Percentiles rank a stretch among this genome's conserved stretches.
Evolutionary conservation across 805 yeast genomes (phyloP).

Genomic region (Metschnikowia lochheadii): DNA sequence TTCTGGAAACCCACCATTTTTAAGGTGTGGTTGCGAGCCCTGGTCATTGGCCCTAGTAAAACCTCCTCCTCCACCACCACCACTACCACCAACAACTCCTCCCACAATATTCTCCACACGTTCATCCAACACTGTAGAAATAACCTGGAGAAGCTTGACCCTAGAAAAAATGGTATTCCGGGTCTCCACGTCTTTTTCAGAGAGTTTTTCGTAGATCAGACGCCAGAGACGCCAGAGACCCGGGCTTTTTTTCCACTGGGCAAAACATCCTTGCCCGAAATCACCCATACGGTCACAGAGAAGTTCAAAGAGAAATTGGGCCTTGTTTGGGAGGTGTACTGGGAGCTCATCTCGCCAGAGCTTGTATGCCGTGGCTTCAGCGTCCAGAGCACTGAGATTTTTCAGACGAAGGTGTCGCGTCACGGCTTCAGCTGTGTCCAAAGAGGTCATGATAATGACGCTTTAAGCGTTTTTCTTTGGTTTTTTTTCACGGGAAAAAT

Average conservation of each 20-base stretch:
- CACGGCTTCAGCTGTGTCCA: constrained; percentile 39
- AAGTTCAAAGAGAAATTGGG: constrained; percentile 53
- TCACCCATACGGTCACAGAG: constrained; percentile 59
- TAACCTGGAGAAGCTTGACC: constrained; percentile 20
- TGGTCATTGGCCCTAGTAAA: background rate
- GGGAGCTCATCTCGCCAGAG: constrained; percentile 30
- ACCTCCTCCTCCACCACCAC: too few species aligned
- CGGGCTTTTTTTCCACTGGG: constrained; percentile 39
- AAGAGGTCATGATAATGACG: background rate
- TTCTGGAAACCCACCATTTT: too few species aligned
- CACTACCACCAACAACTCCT: too few species aligned
- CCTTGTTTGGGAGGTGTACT: constrained; percentile 52
- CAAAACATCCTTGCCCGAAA: constrained; percentile 30
- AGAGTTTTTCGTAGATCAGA: constrained; percentile 33
- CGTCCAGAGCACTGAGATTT: constrained; percentile 38
- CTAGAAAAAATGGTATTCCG: constrained; percentile 42
- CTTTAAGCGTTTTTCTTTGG: too few species aligned
- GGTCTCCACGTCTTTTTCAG: constrained; percentile 16
- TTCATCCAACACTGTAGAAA: constrained; percentile 13
- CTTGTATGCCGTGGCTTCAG: constrained; percentile 30
- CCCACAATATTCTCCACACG: background rate
- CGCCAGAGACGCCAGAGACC: constrained; percentile 50
- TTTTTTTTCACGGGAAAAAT: background rate
- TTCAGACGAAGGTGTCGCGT: constrained; percentile 59
- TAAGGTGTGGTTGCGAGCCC: background rate